Evolutionary conservation across 805 yeast species (phyloP).

Genomic region (Komagataella phaffii): DNA sequence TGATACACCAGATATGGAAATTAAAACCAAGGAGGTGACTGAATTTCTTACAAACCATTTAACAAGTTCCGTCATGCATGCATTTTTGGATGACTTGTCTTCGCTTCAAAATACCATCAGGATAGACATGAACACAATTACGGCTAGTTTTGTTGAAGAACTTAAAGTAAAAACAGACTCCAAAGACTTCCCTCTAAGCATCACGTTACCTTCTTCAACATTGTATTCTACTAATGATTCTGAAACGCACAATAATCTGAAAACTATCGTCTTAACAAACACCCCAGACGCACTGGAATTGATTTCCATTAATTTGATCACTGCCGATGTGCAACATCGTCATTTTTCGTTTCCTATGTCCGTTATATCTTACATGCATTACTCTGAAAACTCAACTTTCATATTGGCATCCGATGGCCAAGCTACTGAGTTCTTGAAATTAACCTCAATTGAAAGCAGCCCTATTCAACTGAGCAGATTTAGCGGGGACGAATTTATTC

Average conservation of each 20-base stretch:
- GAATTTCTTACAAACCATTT: slow-evolving; percentile 14
- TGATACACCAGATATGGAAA: slow-evolving; percentile 10
- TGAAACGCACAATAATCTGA: background rate
- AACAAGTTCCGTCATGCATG: background rate
- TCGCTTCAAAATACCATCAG: background rate
- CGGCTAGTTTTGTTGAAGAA: slow-evolving; percentile 4
- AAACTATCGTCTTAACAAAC: background rate
- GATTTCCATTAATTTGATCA: background rate
- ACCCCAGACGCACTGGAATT: background rate
- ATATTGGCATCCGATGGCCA: background rate
- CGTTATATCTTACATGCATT: background rate
- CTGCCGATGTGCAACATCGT: background rate
- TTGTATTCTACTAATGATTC: background rate
- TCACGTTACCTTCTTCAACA: background rate
- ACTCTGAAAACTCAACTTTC: background rate
- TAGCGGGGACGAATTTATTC: background rate
- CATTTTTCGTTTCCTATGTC: background rate
- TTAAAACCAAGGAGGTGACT: slow-evolving; percentile 16
- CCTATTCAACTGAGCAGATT: background rate
- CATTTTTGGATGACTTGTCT: background rate
- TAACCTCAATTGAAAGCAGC: background rate
- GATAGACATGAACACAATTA: background rate
- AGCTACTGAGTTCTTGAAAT: background rate
- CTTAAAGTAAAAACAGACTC: background rate
- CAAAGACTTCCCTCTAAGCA: background rate